Percentiles rank a stretch among this genome's conserved stretches.
Conservation (phyloP, 2,329 filamentous ascomycete genomes). For the Lomentospora prolificans region DNA sequence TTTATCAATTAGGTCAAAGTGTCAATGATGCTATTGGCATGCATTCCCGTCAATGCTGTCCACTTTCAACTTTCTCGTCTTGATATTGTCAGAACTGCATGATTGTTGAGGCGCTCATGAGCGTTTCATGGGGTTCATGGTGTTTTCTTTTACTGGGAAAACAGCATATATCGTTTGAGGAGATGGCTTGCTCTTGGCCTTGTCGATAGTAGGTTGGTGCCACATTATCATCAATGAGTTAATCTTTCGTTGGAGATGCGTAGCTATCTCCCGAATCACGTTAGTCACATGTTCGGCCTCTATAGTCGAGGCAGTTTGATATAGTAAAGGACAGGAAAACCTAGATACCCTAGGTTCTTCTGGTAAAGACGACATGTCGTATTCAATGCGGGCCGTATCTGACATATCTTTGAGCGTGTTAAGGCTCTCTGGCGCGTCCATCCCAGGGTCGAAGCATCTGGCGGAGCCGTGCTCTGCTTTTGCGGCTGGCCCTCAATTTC, state of each 20-base stretch:
- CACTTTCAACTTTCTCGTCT: background rate
- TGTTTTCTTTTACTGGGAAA: background rate
- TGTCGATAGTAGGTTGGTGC: background rate
- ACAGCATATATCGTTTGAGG: background rate
- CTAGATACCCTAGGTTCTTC: constrained; percentile 1
- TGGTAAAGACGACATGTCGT: background rate
- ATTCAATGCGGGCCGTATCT: background rate
- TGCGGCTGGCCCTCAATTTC: background rate
- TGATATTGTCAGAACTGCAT: background rate
- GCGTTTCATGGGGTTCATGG: background rate
- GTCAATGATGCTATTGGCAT: background rate
- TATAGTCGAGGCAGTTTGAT: background rate
- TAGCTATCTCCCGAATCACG: too few relatives aligned
- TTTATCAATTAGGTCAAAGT: background rate
- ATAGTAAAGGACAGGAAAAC: background rate
- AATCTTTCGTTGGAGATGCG: too few relatives aligned
- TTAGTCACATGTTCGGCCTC: too few relatives aligned
- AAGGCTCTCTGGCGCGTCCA: background rate
- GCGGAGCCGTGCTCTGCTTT: background rate
- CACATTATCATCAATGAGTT: background rate
- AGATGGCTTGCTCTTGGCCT: background rate
- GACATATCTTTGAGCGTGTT: background rate
- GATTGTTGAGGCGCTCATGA: too few relatives aligned
- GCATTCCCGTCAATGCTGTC: background rate
- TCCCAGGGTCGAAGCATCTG: background rate